phyloP scores from a whole-genome alignment of 441 rosid genomes.

The Corymbia calophylla region DNA sequence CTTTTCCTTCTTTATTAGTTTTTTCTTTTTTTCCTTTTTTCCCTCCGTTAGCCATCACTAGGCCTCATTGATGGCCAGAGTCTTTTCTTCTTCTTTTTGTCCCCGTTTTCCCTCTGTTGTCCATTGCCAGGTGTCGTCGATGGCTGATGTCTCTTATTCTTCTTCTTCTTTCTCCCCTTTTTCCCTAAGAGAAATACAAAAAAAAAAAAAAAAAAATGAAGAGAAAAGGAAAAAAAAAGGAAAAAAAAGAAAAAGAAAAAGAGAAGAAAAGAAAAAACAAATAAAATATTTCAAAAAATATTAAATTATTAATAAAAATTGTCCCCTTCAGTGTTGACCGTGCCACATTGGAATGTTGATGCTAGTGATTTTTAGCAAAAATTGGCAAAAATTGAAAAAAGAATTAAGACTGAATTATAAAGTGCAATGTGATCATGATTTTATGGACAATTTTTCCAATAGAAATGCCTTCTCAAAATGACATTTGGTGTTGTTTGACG shows the following conservation, averaged over 20 bases:
- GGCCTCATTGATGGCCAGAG: not conserved
- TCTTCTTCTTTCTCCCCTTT: not conserved
- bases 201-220: too few species aligned
- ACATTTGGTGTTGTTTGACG: not conserved
- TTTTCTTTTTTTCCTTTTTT: not conserved
- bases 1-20: not conserved
- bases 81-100: too few species aligned
- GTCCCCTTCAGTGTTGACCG: rapidly evolving
- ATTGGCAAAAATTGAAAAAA: too few species aligned
- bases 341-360: too few species aligned
- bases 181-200: too few species aligned
- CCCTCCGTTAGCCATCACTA: not conserved
- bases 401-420: too few species aligned
- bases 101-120: not conserved
- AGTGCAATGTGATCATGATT: too few species aligned
- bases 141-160: not conserved
- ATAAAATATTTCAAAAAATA: too few species aligned
- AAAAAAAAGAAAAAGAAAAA: too few species aligned
- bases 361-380: rapidly evolving
- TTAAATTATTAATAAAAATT: too few species aligned
- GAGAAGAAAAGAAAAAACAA: too few species aligned
- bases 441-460: not conserved
- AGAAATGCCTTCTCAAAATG: not conserved
- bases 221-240: too few species aligned
- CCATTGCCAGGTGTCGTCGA: not conserved